Conservation (phyloP, 805 yeast genomes). For the Metschnikowia noctiluminum region DNA sequence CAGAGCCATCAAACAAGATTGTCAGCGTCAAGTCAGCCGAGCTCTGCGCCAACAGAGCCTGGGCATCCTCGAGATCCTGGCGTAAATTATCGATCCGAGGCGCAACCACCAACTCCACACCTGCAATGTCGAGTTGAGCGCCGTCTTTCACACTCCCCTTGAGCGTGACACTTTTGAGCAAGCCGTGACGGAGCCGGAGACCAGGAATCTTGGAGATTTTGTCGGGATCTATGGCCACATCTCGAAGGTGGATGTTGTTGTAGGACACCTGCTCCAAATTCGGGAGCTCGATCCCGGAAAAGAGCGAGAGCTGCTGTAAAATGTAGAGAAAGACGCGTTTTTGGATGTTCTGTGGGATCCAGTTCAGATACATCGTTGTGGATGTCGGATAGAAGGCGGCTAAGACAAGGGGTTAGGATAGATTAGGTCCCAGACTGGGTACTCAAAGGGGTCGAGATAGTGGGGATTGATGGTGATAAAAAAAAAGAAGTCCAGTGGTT, state of each 20-base stretch:
- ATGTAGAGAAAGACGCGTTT: conserved; percentile 76
- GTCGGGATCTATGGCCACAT: conserved; percentile 70
- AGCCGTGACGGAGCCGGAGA: conserved; percentile 58
- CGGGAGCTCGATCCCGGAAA: conserved; percentile 77
- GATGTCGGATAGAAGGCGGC: background rate
- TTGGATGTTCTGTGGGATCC: conserved; percentile 86
- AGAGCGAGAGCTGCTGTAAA: conserved; percentile 74
- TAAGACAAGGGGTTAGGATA: background rate
- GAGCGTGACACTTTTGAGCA: conserved; percentile 50
- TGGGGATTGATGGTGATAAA: too few species aligned
- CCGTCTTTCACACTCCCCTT: conserved; percentile 69
- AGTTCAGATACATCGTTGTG: conserved; percentile 24
- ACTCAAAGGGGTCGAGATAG: too few species aligned
- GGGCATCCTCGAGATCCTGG: conserved; percentile 29
- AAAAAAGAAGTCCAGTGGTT: too few species aligned
- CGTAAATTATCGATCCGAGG: conserved; percentile 30
- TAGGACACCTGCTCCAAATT: conserved; percentile 74
- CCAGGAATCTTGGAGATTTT: conserved; percentile 65
- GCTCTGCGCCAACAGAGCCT: conserved; percentile 63
- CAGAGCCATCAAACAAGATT: conserved; percentile 33
- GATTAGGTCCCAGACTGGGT: too few species aligned
- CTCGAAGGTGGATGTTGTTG: conserved; percentile 48
- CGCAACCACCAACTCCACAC: conserved; percentile 45
- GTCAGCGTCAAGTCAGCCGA: conserved; percentile 71
- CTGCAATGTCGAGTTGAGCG: conserved; percentile 55